phyloP scores from a whole-genome alignment of 106 monocot species.

The Dendrobium catenatum region DNA sequence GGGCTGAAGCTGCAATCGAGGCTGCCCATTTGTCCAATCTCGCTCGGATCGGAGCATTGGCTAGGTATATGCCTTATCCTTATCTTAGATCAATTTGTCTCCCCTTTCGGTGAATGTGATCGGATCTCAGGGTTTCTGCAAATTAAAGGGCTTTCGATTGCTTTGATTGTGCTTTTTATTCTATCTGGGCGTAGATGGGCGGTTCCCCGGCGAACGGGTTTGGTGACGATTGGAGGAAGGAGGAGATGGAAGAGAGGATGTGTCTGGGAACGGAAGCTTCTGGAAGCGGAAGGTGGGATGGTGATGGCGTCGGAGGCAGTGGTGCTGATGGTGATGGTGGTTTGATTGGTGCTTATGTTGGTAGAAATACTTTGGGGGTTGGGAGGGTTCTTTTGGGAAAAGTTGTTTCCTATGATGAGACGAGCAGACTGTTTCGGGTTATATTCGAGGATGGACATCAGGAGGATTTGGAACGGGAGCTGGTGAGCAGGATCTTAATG shows the following conservation, averaged over 20 bases:
- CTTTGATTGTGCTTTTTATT: neutral
- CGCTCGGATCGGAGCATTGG: neutral
- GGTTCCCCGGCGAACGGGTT: neutral
- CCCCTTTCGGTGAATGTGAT: neutral
- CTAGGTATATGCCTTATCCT: neutral
- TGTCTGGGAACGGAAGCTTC: neutral
- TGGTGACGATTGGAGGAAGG: neutral
- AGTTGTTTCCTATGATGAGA: slow-evolving; percentile 33
- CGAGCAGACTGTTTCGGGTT: slow-evolving; percentile 17
- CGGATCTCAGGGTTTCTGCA: neutral
- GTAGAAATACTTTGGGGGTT: slow-evolving; percentile 11
- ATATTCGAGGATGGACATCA: slow-evolving; percentile 46
- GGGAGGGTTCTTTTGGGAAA: slow-evolving; percentile 38
- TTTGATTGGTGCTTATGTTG: slow-evolving; percentile 48
- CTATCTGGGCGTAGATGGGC: neutral
- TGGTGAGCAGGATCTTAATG: slow-evolving; percentile 23
- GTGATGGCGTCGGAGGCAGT: neutral
- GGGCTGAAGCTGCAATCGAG: neutral
- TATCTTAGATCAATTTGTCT: neutral
- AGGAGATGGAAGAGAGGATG: neutral
- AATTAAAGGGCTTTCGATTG: neutral
- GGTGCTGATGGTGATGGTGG: neutral
- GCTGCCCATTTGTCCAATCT: neutral
- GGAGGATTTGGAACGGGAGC: slow-evolving; percentile 29
- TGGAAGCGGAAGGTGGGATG: slow-evolving; percentile 5